phyloP scores from a whole-genome alignment of 345 rosid species.

The Eucalyptus viminalis region DNA sequence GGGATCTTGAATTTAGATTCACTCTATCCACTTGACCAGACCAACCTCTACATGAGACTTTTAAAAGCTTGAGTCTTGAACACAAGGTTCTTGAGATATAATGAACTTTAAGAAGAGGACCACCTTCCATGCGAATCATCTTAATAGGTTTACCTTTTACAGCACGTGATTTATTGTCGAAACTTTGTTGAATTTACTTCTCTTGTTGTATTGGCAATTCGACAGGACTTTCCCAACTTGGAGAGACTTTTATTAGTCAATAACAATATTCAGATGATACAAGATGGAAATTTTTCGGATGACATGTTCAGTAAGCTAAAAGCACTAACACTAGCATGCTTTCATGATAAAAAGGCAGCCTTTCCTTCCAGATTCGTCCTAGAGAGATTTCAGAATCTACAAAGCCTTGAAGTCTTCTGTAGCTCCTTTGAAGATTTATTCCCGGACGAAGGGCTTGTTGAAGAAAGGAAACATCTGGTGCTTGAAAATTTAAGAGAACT shows the following conservation, averaged over 20 bases:
- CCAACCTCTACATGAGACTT: neutral
- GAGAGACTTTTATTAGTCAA: neutral
- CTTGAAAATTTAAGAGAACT: neutral
- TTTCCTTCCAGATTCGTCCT: neutral
- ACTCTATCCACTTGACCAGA: neutral
- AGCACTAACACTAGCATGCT: neutral
- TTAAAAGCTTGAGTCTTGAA: no score
- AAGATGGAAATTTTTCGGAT: neutral
- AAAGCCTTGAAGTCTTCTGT: neutral
- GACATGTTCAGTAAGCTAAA: neutral
- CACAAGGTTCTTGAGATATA: no score
- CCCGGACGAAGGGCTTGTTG: rapidly evolving
- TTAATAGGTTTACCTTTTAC: neutral
- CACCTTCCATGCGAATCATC: rapidly evolving
- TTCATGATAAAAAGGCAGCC: neutral
- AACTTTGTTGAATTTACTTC: neutral
- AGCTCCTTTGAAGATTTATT: neutral
- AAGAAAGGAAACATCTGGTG: rapidly evolving
- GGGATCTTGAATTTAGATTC: no score
- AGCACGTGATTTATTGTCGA: rapidly evolving
- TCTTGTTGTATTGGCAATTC: neutral
- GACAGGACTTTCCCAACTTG: neutral
- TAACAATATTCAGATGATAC: neutral
- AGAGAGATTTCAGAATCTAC: neutral
- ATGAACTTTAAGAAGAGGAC: no score